Evolutionary conservation across 306 rosid species (phyloP), one percentile per base, ranked within the genome.

Genomic region (Cicer pinnatifidum): DNA sequence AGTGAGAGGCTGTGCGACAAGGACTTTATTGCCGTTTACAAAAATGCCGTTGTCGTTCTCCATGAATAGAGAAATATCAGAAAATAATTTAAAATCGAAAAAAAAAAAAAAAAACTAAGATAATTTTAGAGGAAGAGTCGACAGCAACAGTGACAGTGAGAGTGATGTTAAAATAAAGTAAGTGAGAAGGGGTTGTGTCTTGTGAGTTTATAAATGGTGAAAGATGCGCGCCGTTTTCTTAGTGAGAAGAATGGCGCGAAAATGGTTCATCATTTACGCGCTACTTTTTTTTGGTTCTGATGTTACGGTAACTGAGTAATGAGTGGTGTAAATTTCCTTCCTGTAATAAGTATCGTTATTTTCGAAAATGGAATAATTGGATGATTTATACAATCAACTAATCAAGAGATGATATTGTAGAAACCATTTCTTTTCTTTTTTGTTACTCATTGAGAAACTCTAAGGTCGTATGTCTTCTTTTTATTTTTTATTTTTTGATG

Each of bases 31-130:
- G 6, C 67, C 77, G 37, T 63, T 69, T 9, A 81, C 11, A 37
- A 33, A 71, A 9, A 69, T 69, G 52, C 82, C 78, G 0, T 79
- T 71, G 62, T 76, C 60, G 5, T 53, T 40, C 1, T 67, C 58
- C 35, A 72, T 61, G 8, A 58, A 54, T 46, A 47, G 1, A 9
- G 37, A 11, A 23, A 41, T 35, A 57, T 4, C 19, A 3, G 17
- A 53, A 48, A 41, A 58, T 23, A 53, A 35, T 4, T 28, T 45
- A 28, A 6, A 6, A 8, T 11, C 1, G 15, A 9, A 20, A 9
- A 11, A 28, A 6, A 9, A 9, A 20, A 9, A 11, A 28, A 6
- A 9, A 35, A n/a, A 20, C 20, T 2, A 1, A 0, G n/a, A 46
- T 6, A 54, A n/a, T 0, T 6, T 44, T 35, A 72, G 33, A 19